These are phyloP conservation scores for Dorcoceras hygrometricum DNA, from an alignment of 257 asterid species.

Conservation along the genomic window DNA sequence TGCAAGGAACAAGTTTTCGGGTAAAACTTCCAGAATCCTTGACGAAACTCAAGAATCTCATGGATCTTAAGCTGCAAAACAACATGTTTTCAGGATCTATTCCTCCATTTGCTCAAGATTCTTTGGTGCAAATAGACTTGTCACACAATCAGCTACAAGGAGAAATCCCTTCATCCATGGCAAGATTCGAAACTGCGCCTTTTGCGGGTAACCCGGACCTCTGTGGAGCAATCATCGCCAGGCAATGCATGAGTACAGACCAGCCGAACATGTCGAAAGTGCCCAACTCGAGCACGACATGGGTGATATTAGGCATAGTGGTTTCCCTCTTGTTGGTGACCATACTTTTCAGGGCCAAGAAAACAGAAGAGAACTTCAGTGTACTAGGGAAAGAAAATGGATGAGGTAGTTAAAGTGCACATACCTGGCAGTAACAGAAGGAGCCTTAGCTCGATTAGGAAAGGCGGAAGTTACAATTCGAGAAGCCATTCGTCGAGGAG, in stretches of 20 bases:
- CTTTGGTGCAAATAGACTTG: constrained; percentile 37
- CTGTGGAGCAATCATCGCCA: constrained; percentile 52
- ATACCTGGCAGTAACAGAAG: constrained; percentile 33
- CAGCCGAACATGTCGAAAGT: not conserved
- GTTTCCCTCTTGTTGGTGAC: constrained; percentile 45
- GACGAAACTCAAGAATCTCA: constrained; percentile 26
- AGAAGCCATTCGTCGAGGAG: constrained; percentile 37
- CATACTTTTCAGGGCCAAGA: constrained; percentile 46
- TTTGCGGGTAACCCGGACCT: constrained; percentile 54
- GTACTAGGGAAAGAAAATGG: constrained; percentile 51
- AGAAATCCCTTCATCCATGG: constrained; percentile 52
- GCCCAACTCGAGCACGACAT: constrained; percentile 38
- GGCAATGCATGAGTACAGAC: constrained; percentile 29
- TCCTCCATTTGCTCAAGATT: constrained; percentile 42
- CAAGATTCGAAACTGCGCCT: constrained; percentile 40
- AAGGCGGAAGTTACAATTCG: constrained; percentile 27
- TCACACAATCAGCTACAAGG: constrained; percentile 65
- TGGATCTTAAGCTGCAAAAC: constrained; percentile 38
- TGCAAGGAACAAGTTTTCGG: constrained; percentile 49
- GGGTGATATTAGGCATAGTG: constrained; percentile 60
- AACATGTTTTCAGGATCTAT: constrained; percentile 65
- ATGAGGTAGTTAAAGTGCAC: constrained; percentile 44
- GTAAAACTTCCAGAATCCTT: constrained; percentile 59
- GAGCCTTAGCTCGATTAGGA: constrained; percentile 30
- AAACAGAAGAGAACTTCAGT: constrained; percentile 37